phyloP scores from a whole-genome alignment of 148 eudicot species.

The Arctostaphylos glauca region DNA sequence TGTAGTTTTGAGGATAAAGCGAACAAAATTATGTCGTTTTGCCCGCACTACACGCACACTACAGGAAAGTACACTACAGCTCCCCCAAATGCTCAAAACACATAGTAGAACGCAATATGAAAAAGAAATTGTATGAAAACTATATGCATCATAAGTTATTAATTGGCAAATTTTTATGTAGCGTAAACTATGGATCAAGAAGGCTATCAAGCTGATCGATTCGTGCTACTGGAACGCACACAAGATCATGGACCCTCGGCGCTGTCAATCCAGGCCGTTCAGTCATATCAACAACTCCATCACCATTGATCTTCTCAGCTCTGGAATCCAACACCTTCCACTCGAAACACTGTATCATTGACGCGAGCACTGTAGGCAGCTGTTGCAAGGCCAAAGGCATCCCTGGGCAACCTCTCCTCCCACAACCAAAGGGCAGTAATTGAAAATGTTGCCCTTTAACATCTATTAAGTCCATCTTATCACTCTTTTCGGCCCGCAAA shows the following conservation, averaged over 20 bases:
- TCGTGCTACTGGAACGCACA: constrained; percentile 15
- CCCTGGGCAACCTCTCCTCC: constrained; percentile 36
- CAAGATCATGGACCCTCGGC: constrained; percentile 20
- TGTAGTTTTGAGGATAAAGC: too few species aligned
- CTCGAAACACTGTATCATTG: constrained; percentile 31
- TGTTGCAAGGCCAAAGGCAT: constrained; percentile 17
- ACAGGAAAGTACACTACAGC: too few species aligned
- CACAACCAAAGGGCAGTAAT: constrained; percentile 31
- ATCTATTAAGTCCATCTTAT: constrained; percentile 6
- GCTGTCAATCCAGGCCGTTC: constrained; percentile 25
- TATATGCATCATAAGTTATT: background rate
- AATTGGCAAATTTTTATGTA: background rate
- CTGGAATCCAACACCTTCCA: constrained; percentile 19
- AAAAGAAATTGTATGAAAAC: background rate
- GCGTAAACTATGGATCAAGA: background rate
- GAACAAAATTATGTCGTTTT: too few species aligned
- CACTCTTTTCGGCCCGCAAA: background rate
- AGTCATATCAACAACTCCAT: constrained; percentile 20
- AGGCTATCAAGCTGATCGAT: background rate
- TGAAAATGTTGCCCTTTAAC: constrained; percentile 24
- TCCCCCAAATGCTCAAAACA: background rate
- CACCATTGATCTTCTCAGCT: background rate
- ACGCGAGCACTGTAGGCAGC: constrained; percentile 16
- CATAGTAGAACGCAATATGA: background rate
- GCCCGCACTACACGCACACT: too few species aligned